phyloP scores from a whole-genome alignment of 441 rosid species.

The Capsella rubella region DNA sequence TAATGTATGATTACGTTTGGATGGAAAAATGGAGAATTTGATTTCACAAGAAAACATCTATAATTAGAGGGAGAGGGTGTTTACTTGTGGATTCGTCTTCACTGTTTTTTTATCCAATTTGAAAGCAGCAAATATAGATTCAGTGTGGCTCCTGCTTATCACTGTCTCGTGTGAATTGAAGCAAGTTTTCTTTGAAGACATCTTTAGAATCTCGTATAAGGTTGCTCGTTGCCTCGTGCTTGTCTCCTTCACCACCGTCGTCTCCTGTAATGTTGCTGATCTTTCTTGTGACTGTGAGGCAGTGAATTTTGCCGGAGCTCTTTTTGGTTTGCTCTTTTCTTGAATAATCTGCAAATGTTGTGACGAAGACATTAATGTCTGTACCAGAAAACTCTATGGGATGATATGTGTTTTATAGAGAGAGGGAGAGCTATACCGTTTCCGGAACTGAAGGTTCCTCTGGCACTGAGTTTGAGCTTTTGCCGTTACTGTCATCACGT shows the following conservation, averaged over 20 bases:
- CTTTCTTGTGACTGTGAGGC: slow-evolving; percentile 59
- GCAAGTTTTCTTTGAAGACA: slow-evolving; percentile 58
- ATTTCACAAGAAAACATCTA: not conserved
- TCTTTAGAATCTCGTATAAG: slow-evolving; percentile 71
- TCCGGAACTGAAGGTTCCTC: slow-evolving; percentile 67
- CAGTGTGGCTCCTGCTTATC: slow-evolving; percentile 55
- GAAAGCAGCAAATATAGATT: slow-evolving; percentile 84
- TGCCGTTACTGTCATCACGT: slow-evolving; percentile 74
- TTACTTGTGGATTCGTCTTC: slow-evolving; percentile 41
- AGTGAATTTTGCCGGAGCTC: slow-evolving; percentile 66
- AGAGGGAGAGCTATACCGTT: slow-evolving; percentile 52
- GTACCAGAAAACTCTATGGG: slow-evolving; percentile 3
- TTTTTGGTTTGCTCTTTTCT: slow-evolving; percentile 56
- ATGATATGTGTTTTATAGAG: slow-evolving; percentile 26
- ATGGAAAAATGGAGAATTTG: not conserved
- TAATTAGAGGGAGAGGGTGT: not conserved
- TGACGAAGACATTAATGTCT: not conserved
- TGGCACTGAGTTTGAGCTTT: slow-evolving; percentile 50
- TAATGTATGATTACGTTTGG: not conserved
- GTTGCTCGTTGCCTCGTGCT: slow-evolving; percentile 56
- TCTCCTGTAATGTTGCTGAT: slow-evolving; percentile 42
- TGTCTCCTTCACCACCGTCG: slow-evolving; percentile 44
- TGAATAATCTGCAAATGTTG: slow-evolving; percentile 53
- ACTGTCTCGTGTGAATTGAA: slow-evolving; percentile 42
- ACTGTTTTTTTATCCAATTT: slow-evolving; percentile 61